These are phyloP conservation scores for Amaranthus tricolor DNA, from an alignment of 179 eudicot genomes.

Conservation along the genomic window DNA sequence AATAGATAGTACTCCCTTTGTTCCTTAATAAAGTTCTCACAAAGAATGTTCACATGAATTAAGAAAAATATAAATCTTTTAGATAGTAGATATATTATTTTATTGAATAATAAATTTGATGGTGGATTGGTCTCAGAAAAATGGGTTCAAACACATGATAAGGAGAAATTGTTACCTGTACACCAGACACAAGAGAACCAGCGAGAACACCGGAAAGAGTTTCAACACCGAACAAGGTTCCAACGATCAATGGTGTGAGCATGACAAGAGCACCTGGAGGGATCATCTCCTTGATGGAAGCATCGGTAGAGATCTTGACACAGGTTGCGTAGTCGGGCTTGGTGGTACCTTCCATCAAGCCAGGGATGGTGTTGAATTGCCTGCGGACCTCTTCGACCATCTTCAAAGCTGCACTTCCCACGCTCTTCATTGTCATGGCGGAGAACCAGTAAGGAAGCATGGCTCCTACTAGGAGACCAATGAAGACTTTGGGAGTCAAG, in stretches of 20 bases:
- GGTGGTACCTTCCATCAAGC: constrained; percentile 78
- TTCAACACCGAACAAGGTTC: constrained; percentile 82
- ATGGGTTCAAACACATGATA: not conserved
- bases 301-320: constrained; percentile 89
- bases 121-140: too few species aligned
- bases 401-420: constrained; percentile 79
- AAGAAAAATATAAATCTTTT: too few species aligned
- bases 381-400: constrained; percentile 96
- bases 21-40: too few species aligned
- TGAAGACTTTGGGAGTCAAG: constrained; percentile 81
- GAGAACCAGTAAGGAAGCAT: constrained; percentile 98
- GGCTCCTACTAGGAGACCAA: constrained; percentile 83
- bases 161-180: constrained; percentile 52
- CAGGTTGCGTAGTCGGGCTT: constrained; percentile 89
- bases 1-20: too few species aligned
- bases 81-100: too few species aligned
- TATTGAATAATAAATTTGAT: too few species aligned
- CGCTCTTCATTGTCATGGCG: constrained; percentile 97
- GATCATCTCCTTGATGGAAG: constrained; percentile 86
- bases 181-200: constrained; percentile 93
- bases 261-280: constrained; percentile 93
- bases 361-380: constrained; percentile 85
- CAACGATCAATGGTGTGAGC: constrained; percentile 92
- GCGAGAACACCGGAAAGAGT: constrained; percentile 95
- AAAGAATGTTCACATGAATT: too few species aligned